Evolutionary conservation across 2,329 filamentous ascomycete genomes (phyloP).

Genomic region (Drechslera avenae): DNA sequence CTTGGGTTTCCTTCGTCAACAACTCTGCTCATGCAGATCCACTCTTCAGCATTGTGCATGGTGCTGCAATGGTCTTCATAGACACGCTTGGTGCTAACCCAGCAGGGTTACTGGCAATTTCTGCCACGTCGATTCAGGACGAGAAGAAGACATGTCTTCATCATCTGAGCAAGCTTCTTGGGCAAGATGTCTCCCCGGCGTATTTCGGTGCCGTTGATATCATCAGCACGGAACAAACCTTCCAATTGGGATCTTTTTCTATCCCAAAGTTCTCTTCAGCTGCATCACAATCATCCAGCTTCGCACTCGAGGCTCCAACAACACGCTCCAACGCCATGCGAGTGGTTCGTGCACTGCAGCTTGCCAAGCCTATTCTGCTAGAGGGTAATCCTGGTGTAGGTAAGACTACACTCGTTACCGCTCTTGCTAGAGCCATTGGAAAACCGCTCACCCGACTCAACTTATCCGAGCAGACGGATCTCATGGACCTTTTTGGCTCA

Average conservation of each 20-base stretch:
- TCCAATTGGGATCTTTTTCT: slow-evolving; percentile 77
- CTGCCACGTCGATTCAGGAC: slow-evolving; percentile 68
- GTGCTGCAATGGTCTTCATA: slow-evolving; percentile 92
- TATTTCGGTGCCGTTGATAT: slow-evolving; percentile 71
- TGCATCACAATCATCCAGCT: slow-evolving; percentile 60
- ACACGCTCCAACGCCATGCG: slow-evolving; percentile 90
- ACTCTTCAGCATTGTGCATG: slow-evolving; percentile 70
- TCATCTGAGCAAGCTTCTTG: slow-evolving; percentile 71
- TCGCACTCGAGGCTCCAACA: slow-evolving; percentile 86
- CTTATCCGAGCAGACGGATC: slow-evolving; percentile 93
- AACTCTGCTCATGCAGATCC: slow-evolving; percentile 58
- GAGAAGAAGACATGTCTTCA: slow-evolving; percentile 76
- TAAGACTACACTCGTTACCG: slow-evolving; percentile 91
- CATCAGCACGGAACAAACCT: slow-evolving; percentile 55
- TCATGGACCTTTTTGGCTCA: slow-evolving; percentile 96
- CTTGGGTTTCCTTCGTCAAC: slow-evolving; percentile 94
- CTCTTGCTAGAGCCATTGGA: slow-evolving; percentile 78
- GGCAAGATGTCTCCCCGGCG: slow-evolving; percentile 64
- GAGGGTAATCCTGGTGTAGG: slow-evolving; percentile 98
- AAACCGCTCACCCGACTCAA: slow-evolving; percentile 91
- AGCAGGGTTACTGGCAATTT: slow-evolving; percentile 79
- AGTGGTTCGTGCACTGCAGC: slow-evolving; percentile 84
- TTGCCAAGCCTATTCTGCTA: slow-evolving; percentile 87
- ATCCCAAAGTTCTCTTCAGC: slow-evolving; percentile 60
- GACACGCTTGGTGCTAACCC: slow-evolving; percentile 96